Percentiles rank a stretch among this genome's conserved stretches.
Evolutionary conservation across 2,329 filamentous ascomycete species (phyloP).

Genomic region (Fusarium hostae): DNA sequence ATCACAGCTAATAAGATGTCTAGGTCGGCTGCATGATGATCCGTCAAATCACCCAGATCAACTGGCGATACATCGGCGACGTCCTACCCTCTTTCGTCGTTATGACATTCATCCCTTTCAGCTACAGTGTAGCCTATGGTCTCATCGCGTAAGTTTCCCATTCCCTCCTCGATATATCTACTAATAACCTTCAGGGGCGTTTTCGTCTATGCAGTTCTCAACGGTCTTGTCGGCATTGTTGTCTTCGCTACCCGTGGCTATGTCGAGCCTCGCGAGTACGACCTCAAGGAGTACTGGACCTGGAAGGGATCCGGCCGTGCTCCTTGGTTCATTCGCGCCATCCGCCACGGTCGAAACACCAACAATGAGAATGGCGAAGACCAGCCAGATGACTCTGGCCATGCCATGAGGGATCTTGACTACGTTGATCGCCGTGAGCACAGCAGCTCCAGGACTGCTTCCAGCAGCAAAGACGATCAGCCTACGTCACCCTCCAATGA

Average conservation of each 20-base stretch:
- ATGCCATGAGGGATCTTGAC: conserved; percentile 23
- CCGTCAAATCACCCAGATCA: conserved; percentile 77
- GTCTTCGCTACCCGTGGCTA: conserved; percentile 56
- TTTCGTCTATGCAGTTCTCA: conserved; percentile 64
- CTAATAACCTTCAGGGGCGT: conserved; percentile 56
- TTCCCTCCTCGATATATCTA: rapidly evolving
- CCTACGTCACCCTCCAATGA: conserved; percentile 29
- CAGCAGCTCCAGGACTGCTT: conserved; percentile 30
- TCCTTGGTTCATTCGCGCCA: conserved; percentile 60
- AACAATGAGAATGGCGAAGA: conserved; percentile 3
- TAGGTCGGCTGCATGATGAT: conserved; percentile 83
- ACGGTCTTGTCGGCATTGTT: conserved; percentile 59
- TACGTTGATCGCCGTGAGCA: conserved; percentile 19
- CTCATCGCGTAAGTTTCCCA: conserved; percentile 70
- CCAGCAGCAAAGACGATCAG: conserved; percentile 44
- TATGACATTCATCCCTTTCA: conserved; percentile 80
- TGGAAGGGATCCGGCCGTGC: conserved; percentile 61
- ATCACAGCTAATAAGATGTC: conserved; percentile 1
- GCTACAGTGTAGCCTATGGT: conserved; percentile 81
- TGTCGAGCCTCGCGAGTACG: conserved; percentile 62
- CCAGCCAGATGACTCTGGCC: conserved; percentile 14
- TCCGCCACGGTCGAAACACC: conserved; percentile 31
- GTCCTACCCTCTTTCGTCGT: conserved; percentile 81
- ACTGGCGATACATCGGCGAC: conserved; percentile 81
- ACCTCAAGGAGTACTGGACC: conserved; percentile 67